Base-by-base conservation (phyloP, 768 basidiomycete species). In the Calocybe indica region DNA sequence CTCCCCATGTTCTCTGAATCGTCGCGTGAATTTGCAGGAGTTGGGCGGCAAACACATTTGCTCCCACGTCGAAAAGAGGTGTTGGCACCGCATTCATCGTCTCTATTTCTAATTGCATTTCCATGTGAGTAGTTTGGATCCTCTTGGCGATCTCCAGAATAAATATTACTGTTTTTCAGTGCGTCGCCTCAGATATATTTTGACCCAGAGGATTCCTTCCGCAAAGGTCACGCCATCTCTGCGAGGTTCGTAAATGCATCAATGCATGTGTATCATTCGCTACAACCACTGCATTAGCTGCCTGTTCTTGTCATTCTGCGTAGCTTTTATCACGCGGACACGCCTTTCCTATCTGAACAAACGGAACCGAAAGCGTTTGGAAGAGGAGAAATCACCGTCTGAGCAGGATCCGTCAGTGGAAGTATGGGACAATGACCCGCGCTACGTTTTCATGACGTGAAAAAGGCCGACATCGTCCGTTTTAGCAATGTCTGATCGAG, bases 31-130 rank as follows among this genome's bases (percentile, higher is more conserved):
- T 5, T 32, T 44, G 33, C 50, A 79, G 78, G 76, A 76, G 75
- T 55, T 81, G 79, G 79, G 78, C 78, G 11, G 75, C 78, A 5
- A 79, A 79, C 55, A 64, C 70, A 1, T 78, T 81, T 57, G 75
- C 79, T 5, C 79, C 79, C 8, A 81, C 78, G 6, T 77, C 76
- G 1, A 81, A 81, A 55, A 70, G 79, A 28, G 79, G 79, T 36
- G 79, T 78, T 43, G 79, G 79, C 4, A 79, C 78, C 1, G 78
- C 78, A 3, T 80, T 81, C 55, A 75, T 80, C 38, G 77, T 80
- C 15, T 79, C 78, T 1, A 73, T 81, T 39, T 77, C 77, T 13
- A 81, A 79, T 55, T 75, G 73, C 52, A 67, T 81, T 9, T 80
- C 77, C 3, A 79, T 79, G 77, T 78, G 44, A 48, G 74, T 57